phyloP scores from a whole-genome alignment of 2,329 filamentous ascomycete species.

The Alternaria atra region DNA sequence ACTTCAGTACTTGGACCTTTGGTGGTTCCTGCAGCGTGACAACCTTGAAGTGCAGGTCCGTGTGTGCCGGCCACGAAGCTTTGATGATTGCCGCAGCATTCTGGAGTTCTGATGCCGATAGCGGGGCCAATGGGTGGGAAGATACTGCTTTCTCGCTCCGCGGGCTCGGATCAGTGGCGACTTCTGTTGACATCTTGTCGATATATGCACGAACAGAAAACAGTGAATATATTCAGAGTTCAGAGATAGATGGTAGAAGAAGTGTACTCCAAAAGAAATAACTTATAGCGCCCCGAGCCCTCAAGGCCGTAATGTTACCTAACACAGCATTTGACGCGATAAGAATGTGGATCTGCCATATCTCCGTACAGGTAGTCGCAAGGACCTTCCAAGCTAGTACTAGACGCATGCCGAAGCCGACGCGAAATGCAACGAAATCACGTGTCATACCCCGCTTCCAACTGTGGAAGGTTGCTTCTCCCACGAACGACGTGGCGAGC shows the following conservation, averaged over 20 bases:
- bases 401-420: slow-evolving; percentile 20
- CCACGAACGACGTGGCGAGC: background rate
- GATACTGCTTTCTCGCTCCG: slow-evolving; percentile 32
- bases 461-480: background rate
- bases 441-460: slow-evolving; percentile 23
- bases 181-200: slow-evolving; percentile 41
- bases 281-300: background rate
- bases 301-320: slow-evolving; percentile 13
- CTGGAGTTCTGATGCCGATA: slow-evolving; percentile 66
- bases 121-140: slow-evolving; percentile 68
- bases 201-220: background rate
- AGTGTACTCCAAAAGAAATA: background rate
- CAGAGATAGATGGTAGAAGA: background rate
- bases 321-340: slow-evolving; percentile 22
- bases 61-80: slow-evolving; percentile 63
- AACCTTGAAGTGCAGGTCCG: slow-evolving; percentile 70
- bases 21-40: slow-evolving; percentile 72
- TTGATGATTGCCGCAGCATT: slow-evolving; percentile 61
- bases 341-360: slow-evolving; percentile 30
- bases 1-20: slow-evolving; percentile 67
- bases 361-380: slow-evolving; percentile 26
- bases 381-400: slow-evolving; percentile 34
- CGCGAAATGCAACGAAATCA: slow-evolving; percentile 13
- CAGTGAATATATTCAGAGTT: background rate
- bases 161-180: slow-evolving; percentile 33